Evolutionary conservation across 352 stramenopile genomes (phyloP), one percentile per base, ranked within the genome.

Genomic region (Saprolegnia parasitica): DNA sequence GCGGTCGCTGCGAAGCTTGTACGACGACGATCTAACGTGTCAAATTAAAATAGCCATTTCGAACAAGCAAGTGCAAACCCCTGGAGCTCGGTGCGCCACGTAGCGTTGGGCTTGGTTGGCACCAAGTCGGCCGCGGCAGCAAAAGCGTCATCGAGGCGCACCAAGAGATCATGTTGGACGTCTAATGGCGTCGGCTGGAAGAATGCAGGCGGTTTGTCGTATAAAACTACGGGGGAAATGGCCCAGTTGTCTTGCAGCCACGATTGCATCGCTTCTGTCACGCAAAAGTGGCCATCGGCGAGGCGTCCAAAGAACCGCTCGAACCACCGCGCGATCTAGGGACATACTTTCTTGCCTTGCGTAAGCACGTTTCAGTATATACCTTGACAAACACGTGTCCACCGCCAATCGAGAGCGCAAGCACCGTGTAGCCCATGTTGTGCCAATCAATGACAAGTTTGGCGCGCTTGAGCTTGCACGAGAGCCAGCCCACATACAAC

Each of bases 401-500:
- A 35, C 67, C 70, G 45, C 76, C 86, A 56, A 90, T 76, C 46
- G 81, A 96, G 46, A 90, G 76, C 46, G 78, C 84, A 49, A 99
- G 88, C 78, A 99, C 98, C 65, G 93, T 98, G 83, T 97, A 99
- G 35, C 97, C 98, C 40, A 99, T 76, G 81, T 99, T 99, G 79
- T 99, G 98, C 98, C 98, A 99, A 77, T 99, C 97, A 72, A 99
- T 96, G 16, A 99, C 84, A 58, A 99, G 95, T 61, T 87, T 88
- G 32, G 96, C 88, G 23, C 87, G 75, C 24, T 96, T 90, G 35
- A 90, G 46, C 6, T 77, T 74, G 37, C 77, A 82, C 32, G 82
- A 86, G 10, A 97, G 35, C 78, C 82, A 97, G 50, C 93, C 84
- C 9, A 98, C 81, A 8, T 96, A 75, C 49, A 99, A 85, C 23